These are phyloP conservation scores for Vitis vinifera DNA, from an alignment of 164 flowering plant species.

Conservation along the genomic window ASM3070453v1 NC_081818.1:7054001-7054500, in stretches of 20 bases:
- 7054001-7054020: neutral
- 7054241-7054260: slow-evolving; percentile 11
- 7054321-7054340: no score
- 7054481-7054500: slow-evolving; percentile 49
- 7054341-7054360: no score
- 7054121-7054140: slow-evolving; percentile 17
- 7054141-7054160: slow-evolving; percentile 13
- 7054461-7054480: slow-evolving; percentile 48
- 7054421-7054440: slow-evolving; percentile 40
- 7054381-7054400: slow-evolving; percentile 7
- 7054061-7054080: neutral
- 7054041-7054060: neutral
- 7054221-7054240: slow-evolving; percentile 14
- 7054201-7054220: slow-evolving; percentile 10
- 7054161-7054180: slow-evolving; percentile 11
- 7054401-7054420: slow-evolving; percentile 48
- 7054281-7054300: neutral
- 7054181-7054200: slow-evolving; percentile 14
- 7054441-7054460: slow-evolving; percentile 52
- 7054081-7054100: slow-evolving; percentile 13
- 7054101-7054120: slow-evolving; percentile 17
- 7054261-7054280: neutral
- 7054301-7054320: no score
- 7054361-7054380: neutral
- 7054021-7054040: neutral